These are phyloP conservation scores for Lithocarpus polystachyus DNA, from an alignment of 306 rosid genomes.

Conservation along the genomic window DNA sequence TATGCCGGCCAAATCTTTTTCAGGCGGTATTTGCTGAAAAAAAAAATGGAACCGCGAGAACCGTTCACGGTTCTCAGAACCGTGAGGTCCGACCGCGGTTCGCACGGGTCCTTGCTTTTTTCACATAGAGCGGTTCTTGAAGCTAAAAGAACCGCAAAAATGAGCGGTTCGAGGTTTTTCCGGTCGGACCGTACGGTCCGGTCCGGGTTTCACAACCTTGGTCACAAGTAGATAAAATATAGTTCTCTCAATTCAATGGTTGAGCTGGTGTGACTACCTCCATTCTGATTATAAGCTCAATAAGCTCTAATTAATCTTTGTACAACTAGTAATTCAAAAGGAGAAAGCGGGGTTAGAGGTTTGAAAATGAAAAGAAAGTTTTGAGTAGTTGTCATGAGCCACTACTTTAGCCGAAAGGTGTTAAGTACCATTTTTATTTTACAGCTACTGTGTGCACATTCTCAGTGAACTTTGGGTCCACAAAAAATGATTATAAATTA, in stretches of 20 bases:
- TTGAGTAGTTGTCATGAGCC: not conserved
- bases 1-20: too few relatives aligned
- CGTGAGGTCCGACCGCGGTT: too few relatives aligned
- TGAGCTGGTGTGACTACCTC: not conserved
- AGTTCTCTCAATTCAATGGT: not conserved
- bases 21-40: too few relatives aligned
- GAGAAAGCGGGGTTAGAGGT: not conserved
- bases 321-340: not conserved
- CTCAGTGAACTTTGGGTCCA: constrained; percentile 1
- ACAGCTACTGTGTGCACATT: not conserved
- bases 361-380: not conserved
- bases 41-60: too few relatives aligned
- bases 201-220: too few relatives aligned
- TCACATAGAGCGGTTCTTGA: too few relatives aligned
- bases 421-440: not conserved
- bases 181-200: too few relatives aligned
- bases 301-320: not conserved
- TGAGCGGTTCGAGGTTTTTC: too few relatives aligned
- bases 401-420: constrained; percentile 20
- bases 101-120: too few relatives aligned
- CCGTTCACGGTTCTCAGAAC: too few relatives aligned
- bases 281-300: not conserved
- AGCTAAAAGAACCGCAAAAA: too few relatives aligned
- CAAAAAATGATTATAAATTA: not conserved
- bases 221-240: too few relatives aligned